These are phyloP conservation scores for Ustilago esculenta DNA, from an alignment of 1,284 basidiomycete genomes.

Conservation along the genomic window DNA sequence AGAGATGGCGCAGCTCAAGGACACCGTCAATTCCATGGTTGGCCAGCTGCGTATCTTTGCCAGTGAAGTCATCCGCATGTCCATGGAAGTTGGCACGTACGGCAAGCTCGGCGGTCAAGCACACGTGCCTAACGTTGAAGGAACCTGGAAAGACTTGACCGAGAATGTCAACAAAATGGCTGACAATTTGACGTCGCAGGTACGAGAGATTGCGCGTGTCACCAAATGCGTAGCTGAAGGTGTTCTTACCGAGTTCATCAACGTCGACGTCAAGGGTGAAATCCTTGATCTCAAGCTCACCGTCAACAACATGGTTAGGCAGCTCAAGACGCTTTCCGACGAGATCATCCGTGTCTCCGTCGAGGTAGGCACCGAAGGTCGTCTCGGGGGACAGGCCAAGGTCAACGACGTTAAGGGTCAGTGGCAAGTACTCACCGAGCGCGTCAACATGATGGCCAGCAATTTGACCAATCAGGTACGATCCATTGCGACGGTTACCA, in stretches of 20 bases:
- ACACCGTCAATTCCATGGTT: slow-evolving; percentile 92
- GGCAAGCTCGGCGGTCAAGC: slow-evolving; percentile 66
- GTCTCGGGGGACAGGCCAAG: slow-evolving; percentile 84
- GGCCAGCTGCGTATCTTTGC: slow-evolving; percentile 82
- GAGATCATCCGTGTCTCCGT: slow-evolving; percentile 75
- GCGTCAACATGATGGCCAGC: slow-evolving; percentile 68
- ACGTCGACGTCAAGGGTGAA: slow-evolving; percentile 95
- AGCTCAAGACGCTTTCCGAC: slow-evolving; percentile 64
- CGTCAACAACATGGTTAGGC: slow-evolving; percentile 67
- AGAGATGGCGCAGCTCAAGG: slow-evolving; percentile 84
- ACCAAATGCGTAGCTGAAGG: slow-evolving; percentile 80
- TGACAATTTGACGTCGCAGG: slow-evolving; percentile 63
- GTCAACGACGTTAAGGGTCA: slow-evolving; percentile 72
- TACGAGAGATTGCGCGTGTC: slow-evolving; percentile 67
- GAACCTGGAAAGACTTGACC: slow-evolving; percentile 69
- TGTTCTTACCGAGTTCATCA: slow-evolving; percentile 86
- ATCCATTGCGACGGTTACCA: slow-evolving; percentile 65
- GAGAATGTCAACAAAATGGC: slow-evolving; percentile 70
- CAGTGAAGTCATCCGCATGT: slow-evolving; percentile 73
- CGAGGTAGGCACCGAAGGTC: slow-evolving; percentile 91
- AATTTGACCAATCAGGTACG: slow-evolving; percentile 92
- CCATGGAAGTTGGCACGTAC: slow-evolving; percentile 66
- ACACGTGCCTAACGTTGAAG: slow-evolving; percentile 68
- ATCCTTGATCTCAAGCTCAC: slow-evolving; percentile 85
- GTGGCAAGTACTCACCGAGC: slow-evolving; percentile 68